Percentiles rank a stretch among this genome's conserved stretches.
These are phyloP conservation scores for Tricholoma flavovirens DNA, from an alignment of 768 basidiomycete species.

Conservation along the genomic window DNA sequence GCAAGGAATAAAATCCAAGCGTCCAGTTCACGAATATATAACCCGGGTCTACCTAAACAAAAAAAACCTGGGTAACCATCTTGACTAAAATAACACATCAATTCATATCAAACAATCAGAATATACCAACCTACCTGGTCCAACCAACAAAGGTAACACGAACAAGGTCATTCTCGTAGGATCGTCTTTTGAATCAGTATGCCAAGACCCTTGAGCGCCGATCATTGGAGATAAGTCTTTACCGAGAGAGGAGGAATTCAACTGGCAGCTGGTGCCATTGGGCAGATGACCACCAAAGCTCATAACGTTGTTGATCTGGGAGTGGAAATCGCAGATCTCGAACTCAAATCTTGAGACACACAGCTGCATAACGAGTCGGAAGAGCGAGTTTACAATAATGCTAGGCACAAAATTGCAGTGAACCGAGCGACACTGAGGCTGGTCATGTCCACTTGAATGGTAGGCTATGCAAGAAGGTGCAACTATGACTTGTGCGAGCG, in stretches of 20 bases:
- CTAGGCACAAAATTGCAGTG: too few species aligned
- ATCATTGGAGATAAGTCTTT: not conserved
- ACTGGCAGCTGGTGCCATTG: not conserved
- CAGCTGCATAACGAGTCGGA: not conserved
- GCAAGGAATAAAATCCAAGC: not conserved
- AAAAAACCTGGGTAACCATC: not conserved
- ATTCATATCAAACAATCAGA: too few species aligned
- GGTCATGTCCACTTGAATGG: too few species aligned
- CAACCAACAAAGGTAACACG: not conserved
- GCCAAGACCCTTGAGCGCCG: not conserved
- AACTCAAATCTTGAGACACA: not conserved
- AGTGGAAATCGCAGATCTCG: not conserved
- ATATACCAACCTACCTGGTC: not conserved
- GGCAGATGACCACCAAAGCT: conserved; percentile 1
- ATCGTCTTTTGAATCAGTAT: not conserved
- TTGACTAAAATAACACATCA: too few species aligned
- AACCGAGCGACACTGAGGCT: too few species aligned
- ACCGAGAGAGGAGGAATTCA: conserved; percentile 2
- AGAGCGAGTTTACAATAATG: too few species aligned
- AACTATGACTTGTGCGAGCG: too few species aligned
- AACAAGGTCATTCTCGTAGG: not conserved
- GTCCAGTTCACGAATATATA: not conserved
- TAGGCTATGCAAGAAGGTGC: too few species aligned
- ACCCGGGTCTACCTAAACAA: not conserved
- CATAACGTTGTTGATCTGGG: too few species aligned